These are phyloP conservation scores for Venustampulla echinocandica DNA, from an alignment of 495 filamentous ascomycete species.

Conservation along the genomic window DNA sequence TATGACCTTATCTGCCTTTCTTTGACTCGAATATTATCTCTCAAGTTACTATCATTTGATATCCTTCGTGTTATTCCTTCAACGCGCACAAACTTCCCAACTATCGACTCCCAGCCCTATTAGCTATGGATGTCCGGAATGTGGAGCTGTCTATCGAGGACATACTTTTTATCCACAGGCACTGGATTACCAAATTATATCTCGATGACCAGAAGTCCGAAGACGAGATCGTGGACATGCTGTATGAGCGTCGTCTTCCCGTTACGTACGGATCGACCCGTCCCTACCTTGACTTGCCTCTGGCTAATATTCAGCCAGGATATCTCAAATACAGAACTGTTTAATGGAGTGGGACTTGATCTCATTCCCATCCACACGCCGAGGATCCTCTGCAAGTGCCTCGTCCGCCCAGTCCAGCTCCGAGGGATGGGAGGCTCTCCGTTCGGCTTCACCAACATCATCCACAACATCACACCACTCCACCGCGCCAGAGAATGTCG, in stretches of 20 bases:
- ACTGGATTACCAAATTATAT: conserved; percentile 18
- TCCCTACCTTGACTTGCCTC: not conserved
- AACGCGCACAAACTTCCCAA: not conserved
- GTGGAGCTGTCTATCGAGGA: conserved; percentile 16
- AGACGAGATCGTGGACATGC: conserved; percentile 10
- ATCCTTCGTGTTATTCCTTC: not conserved
- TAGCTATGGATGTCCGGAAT: conserved; percentile 7
- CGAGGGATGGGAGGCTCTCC: conserved; percentile 7
- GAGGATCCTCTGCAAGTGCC: not conserved
- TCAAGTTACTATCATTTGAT: not conserved
- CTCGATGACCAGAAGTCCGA: conserved; percentile 9
- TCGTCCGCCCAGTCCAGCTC: not conserved
- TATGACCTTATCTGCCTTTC: not conserved
- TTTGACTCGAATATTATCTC: not conserved
- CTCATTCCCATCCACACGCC: not conserved
- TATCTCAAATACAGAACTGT: conserved; percentile 12
- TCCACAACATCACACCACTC: not conserved
- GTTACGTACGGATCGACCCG: conserved; percentile 9
- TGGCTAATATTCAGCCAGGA: conserved; percentile 2
- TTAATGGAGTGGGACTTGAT: conserved; percentile 13
- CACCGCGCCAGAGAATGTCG: not conserved
- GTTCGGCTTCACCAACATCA: not conserved
- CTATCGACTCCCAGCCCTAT: not conserved
- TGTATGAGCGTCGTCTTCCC: conserved; percentile 6
- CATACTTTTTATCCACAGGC: conserved; percentile 9